Evolutionary conservation across 495 filamentous ascomycete species (phyloP).

Genomic region (Lepidopterella palustris): DNA sequence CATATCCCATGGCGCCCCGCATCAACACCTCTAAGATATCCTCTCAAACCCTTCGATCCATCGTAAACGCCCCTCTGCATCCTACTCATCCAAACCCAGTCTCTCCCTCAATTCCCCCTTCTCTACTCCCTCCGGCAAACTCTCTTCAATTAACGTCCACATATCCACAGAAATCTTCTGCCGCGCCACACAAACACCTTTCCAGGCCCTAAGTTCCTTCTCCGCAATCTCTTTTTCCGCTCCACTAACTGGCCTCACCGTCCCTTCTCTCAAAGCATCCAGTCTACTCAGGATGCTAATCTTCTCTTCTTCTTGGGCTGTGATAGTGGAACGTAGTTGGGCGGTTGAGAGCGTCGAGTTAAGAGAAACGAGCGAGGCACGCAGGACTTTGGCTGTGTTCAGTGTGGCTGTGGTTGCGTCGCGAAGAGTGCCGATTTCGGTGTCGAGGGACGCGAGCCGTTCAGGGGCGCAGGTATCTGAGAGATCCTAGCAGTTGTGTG

Average conservation of each 20-base stretch:
- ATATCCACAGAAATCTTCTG: constrained; percentile 41
- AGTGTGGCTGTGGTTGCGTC: constrained; percentile 45
- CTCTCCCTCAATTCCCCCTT: constrained; percentile 26
- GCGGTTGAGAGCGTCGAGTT: constrained; percentile 46
- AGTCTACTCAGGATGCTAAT: constrained; percentile 40
- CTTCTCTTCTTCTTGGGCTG: constrained; percentile 44
- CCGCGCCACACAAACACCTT: constrained; percentile 40
- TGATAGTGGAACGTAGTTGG: constrained; percentile 45
- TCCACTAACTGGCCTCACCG: constrained; percentile 40
- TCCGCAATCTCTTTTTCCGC: constrained; percentile 47
- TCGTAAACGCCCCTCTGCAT: too few species aligned
- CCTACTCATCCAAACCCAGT: constrained; percentile 25
- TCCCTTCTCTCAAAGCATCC: constrained; percentile 35
- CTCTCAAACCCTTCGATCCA: too few species aligned
- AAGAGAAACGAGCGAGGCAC: constrained; percentile 44
- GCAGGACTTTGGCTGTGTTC: constrained; percentile 46
- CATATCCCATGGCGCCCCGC: too few species aligned
- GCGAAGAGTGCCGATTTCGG: constrained; percentile 47
- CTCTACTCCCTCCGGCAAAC: constrained; percentile 22
- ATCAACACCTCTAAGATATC: too few species aligned
- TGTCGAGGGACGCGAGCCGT: constrained; percentile 42
- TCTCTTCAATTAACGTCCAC: constrained; percentile 32
- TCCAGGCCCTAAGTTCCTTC: constrained; percentile 49
- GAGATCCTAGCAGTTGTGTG: constrained; percentile 31
- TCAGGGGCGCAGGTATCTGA: constrained; percentile 43